These are phyloP conservation scores for Tuber umbilicatum DNA, from an alignment of 495 filamentous ascomycete genomes.

Conservation along the genomic window DNA sequence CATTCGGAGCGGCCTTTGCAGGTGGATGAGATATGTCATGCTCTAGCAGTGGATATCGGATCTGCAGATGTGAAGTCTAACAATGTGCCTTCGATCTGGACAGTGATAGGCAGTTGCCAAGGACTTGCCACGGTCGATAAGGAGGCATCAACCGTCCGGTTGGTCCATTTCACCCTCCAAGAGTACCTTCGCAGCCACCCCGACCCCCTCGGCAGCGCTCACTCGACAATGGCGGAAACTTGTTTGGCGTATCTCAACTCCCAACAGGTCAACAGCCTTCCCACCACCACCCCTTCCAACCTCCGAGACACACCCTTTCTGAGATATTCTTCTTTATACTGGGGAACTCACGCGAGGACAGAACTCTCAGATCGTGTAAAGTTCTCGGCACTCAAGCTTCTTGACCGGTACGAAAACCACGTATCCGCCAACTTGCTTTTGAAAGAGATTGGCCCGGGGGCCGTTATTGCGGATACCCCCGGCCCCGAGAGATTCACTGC, in stretches of 20 bases:
- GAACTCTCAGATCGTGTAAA: background rate
- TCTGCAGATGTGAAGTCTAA: background rate
- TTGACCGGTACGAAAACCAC: background rate
- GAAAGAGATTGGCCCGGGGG: background rate
- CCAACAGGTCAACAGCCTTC: background rate
- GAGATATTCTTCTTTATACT: background rate
- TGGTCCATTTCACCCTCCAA: slow-evolving; percentile 4
- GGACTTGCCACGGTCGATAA: background rate
- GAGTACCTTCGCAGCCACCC: background rate
- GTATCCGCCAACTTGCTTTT: background rate
- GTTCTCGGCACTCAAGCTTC: background rate
- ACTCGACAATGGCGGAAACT: slow-evolving; percentile 2
- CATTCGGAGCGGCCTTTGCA: background rate
- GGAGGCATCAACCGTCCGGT: background rate
- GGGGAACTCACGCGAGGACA: background rate
- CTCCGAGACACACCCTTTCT: background rate
- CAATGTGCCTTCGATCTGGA: slow-evolving; percentile 2
- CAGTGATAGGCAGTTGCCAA: background rate
- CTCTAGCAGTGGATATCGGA: background rate
- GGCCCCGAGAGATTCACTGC: background rate
- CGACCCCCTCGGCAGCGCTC: background rate
- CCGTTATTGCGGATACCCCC: background rate
- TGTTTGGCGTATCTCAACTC: background rate
- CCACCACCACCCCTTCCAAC: background rate
- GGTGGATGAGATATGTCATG: background rate